These are phyloP conservation scores for Cordyceps pruinosa DNA, from an alignment of 2,329 filamentous ascomycete genomes.

Conservation along the genomic window DNA sequence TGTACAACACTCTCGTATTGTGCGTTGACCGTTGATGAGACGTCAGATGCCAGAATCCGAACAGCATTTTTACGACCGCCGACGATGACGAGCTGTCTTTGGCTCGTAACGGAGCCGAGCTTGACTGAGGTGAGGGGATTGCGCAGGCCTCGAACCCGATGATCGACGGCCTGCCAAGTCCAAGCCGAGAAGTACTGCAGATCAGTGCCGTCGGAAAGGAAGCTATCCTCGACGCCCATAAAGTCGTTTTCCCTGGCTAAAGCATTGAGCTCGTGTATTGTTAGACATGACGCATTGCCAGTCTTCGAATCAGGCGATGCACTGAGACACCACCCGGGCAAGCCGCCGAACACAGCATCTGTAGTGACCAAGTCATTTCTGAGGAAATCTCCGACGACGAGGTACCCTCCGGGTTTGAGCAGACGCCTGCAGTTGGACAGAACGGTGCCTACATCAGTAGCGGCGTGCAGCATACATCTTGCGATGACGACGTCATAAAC, in stretches of 20 bases:
- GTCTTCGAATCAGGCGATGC: no score
- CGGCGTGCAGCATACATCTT: constrained; percentile 23
- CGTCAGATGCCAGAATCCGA: not conserved
- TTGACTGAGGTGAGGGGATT: no score
- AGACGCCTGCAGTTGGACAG: constrained; percentile 18
- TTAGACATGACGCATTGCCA: no score
- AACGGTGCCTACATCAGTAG: constrained; percentile 18
- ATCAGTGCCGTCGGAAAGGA: no score
- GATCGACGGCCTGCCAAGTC: constrained; percentile 17
- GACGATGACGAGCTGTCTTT: not conserved
- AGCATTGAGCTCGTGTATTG: no score
- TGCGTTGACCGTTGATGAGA: constrained; percentile 13
- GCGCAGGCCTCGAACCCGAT: no score
- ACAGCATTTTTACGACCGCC: no score
- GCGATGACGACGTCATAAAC: constrained; percentile 23
- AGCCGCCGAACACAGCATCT: constrained; percentile 16
- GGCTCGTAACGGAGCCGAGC: not conserved
- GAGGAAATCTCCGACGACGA: constrained; percentile 22
- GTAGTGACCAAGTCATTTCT: constrained; percentile 11
- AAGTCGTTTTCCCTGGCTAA: no score
- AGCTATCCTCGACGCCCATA: no score
- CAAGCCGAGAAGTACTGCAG: no score
- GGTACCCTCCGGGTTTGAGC: constrained; percentile 24
- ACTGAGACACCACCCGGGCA: constrained; percentile 26
- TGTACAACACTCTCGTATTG: not conserved